Conservation (phyloP, 2,329 filamentous ascomycete species). For the Chalara sp. region DNA sequence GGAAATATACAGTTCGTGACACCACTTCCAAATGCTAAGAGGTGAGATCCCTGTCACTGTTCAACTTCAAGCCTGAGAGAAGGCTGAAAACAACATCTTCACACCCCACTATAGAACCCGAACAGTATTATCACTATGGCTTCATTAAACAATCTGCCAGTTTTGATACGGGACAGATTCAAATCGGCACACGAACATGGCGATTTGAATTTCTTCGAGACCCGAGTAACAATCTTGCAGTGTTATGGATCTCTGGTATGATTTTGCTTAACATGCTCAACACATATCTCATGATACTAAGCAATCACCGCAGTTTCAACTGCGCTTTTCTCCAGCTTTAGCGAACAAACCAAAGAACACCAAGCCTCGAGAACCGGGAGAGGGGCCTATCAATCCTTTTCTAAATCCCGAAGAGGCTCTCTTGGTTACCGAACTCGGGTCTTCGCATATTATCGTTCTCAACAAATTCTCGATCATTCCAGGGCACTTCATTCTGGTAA, state of each 20-base stretch:
- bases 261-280: background rate
- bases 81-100: no score
- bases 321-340: constrained; percentile 63
- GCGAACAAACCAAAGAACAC: constrained; percentile 56
- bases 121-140: constrained; percentile 7
- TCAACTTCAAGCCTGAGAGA: no score
- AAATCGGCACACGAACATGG: constrained; percentile 19
- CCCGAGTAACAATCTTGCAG: constrained; percentile 21
- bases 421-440: constrained; percentile 47
- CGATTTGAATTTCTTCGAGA: constrained; percentile 23
- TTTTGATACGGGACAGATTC: constrained; percentile 22
- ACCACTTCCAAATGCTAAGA: no score
- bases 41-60: no score
- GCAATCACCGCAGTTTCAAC: constrained; percentile 50
- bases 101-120: no score
- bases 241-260: constrained; percentile 22
- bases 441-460: constrained; percentile 55
- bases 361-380: constrained; percentile 18
- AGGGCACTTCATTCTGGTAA: constrained; percentile 67
- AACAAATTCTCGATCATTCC: constrained; percentile 71
- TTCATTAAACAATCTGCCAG: constrained; percentile 16
- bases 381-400: constrained; percentile 54
- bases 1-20: no score
- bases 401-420: constrained; percentile 47
- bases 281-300: background rate